Evolutionary conservation across 1,284 basidiomycete genomes (phyloP).

Genomic region (Apiotrichum laibachii): DNA sequence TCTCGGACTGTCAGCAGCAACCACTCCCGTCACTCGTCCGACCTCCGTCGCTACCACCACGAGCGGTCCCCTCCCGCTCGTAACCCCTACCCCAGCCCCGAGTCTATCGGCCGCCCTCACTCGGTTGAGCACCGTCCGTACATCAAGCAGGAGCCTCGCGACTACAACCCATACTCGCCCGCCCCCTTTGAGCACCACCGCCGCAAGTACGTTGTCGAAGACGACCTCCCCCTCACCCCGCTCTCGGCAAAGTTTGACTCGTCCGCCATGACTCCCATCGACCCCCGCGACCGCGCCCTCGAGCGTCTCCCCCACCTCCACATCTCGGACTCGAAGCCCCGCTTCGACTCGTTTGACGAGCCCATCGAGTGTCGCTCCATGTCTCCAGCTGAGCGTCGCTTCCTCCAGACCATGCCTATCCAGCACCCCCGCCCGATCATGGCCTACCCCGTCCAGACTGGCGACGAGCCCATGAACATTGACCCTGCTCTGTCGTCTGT

Average conservation of each 20-base stretch:
- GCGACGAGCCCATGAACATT: constrained; percentile 21
- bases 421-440: constrained; percentile 18
- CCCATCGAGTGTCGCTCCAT: constrained; percentile 5
- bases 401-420: constrained; percentile 20
- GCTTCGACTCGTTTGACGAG: constrained; percentile 4
- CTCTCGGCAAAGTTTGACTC: constrained; percentile 12
- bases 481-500: constrained; percentile 39
- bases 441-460: constrained; percentile 30
- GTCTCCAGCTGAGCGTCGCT: constrained; percentile 22
- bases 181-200: neutral
- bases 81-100: neutral
- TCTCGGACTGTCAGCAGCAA: neutral
- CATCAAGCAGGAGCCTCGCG: constrained; percentile 11
- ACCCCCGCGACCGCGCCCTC: constrained; percentile 13
- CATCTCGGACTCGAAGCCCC: constrained; percentile 11
- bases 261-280: constrained; percentile 13
- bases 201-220: constrained; percentile 7
- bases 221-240: constrained; percentile 15
- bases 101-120: neutral
- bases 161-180: constrained; percentile 5
- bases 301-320: constrained; percentile 16
- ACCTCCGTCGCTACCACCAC: neutral
- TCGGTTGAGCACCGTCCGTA: neutral
- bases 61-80: too few relatives aligned
- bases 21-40: neutral